phyloP scores from a whole-genome alignment of 169 alveolate genomes.

The Plasmodium relictum region DNA sequence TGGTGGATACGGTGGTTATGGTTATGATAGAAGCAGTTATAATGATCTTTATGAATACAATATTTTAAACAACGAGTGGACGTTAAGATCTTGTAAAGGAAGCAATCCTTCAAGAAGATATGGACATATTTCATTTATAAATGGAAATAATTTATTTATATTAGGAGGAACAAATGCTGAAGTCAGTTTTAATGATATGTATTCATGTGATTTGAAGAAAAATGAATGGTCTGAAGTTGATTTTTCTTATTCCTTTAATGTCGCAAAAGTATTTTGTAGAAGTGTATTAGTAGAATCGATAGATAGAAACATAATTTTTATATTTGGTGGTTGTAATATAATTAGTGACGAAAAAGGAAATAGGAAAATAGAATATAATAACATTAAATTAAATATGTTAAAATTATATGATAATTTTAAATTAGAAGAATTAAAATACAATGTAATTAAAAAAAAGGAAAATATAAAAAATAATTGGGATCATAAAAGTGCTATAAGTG shows the following conservation, averaged over 20 bases:
- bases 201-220: constrained; percentile 47
- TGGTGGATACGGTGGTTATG: constrained; percentile 76
- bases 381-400: constrained; percentile 42
- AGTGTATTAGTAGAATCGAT: constrained; percentile 52
- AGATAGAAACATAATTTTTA: constrained; percentile 64
- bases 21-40: constrained; percentile 61
- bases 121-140: constrained; percentile 62
- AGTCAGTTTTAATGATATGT: constrained; percentile 69
- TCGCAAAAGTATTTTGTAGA: constrained; percentile 52
- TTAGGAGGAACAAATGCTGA: constrained; percentile 75
- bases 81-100: constrained; percentile 49
- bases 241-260: constrained; percentile 58
- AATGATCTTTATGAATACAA: constrained; percentile 61
- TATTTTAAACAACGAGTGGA: constrained; percentile 51
- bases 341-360: constrained; percentile 74
- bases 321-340: constrained; percentile 63
- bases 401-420: constrained; percentile 65
- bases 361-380: constrained; percentile 49
- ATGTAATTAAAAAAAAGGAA: constrained; percentile 14
- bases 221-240: constrained; percentile 74
- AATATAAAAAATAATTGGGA: background rate
- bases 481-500: background rate
- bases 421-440: constrained; percentile 57
- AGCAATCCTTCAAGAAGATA: constrained; percentile 43
- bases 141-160: constrained; percentile 64